Evolutionary conservation across 148 eudicot genomes (phyloP).

Genomic region (Arbutus unedo): DNA sequence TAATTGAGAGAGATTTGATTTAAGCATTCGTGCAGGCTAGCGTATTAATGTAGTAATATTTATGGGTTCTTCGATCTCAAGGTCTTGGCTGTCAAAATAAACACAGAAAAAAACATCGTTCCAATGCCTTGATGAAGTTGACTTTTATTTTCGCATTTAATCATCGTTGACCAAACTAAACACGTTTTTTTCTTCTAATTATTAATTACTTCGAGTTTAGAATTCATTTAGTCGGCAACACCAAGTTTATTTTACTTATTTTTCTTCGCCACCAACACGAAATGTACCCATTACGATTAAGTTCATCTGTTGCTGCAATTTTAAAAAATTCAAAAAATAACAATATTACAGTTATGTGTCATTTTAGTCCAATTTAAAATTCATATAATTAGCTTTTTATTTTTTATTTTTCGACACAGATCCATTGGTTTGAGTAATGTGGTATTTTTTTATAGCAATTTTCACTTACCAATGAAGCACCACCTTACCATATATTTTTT

Average conservation of each 20-base stretch:
- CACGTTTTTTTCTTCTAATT: background rate
- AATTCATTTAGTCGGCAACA: background rate
- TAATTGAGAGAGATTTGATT: background rate
- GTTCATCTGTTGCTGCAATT: no score
- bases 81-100: slow-evolving; percentile 18
- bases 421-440: no score
- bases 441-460: no score
- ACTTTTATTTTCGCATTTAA: slow-evolving; percentile 10
- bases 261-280: background rate
- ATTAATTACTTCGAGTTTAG: background rate
- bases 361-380: no score
- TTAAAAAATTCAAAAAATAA: no score
- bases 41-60: background rate
- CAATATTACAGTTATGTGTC: no score
- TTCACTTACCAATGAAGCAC: no score
- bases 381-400: no score
- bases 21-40: slow-evolving; percentile 14
- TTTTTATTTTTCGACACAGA: no score
- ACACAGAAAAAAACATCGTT: slow-evolving; percentile 11
- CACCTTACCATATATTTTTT: no score
- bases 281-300: background rate
- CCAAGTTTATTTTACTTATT: background rate
- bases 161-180: slow-evolving; percentile 5
- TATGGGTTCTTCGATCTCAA: slow-evolving; percentile 22
- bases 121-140: slow-evolving; percentile 21